phyloP scores from a whole-genome alignment of 1,284 basidiomycete genomes.

The Golubevia pallescens region DNA sequence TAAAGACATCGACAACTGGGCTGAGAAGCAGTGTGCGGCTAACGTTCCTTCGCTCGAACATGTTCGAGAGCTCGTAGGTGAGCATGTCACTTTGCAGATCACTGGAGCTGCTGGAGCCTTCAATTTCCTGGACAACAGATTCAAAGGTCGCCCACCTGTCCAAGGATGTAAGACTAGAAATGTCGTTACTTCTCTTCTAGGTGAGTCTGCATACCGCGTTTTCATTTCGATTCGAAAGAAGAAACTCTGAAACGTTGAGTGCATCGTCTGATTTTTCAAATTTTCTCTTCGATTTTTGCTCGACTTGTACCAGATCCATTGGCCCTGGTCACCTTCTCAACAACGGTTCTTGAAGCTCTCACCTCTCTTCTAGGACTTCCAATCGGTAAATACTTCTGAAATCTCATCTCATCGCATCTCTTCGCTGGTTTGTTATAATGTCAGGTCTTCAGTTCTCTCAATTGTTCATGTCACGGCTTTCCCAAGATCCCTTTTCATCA shows the following conservation, averaged over 20 bases:
- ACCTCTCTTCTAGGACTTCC: too few species aligned
- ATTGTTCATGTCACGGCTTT: too few species aligned
- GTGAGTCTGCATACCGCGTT: not conserved
- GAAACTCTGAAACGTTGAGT: not conserved
- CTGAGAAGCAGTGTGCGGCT: conserved; percentile 2
- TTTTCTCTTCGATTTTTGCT: too few species aligned
- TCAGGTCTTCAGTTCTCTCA: too few species aligned
- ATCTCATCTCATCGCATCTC: too few species aligned
- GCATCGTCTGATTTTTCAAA: too few species aligned
- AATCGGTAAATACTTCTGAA: too few species aligned
- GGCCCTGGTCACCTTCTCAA: too few species aligned
- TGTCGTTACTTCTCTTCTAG: not conserved
- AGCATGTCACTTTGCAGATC: conserved; percentile 1
- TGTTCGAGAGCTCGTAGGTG: not conserved
- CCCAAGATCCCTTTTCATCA: too few species aligned
- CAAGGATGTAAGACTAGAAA: conserved; percentile 6
- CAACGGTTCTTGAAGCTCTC: too few species aligned
- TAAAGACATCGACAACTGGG: conserved; percentile 8
- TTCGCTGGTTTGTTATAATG: too few species aligned
- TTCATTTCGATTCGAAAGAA: not conserved
- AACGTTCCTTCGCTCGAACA: conserved; percentile 6
- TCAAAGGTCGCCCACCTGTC: conserved; percentile 6
- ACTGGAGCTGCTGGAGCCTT: conserved; percentile 8
- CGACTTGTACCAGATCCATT: too few species aligned
- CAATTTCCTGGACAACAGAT: conserved; percentile 9